These are phyloP conservation scores for Pleurotus cornucopiae DNA, from an alignment of 768 basidiomycete species.

Conservation along the genomic window DNA sequence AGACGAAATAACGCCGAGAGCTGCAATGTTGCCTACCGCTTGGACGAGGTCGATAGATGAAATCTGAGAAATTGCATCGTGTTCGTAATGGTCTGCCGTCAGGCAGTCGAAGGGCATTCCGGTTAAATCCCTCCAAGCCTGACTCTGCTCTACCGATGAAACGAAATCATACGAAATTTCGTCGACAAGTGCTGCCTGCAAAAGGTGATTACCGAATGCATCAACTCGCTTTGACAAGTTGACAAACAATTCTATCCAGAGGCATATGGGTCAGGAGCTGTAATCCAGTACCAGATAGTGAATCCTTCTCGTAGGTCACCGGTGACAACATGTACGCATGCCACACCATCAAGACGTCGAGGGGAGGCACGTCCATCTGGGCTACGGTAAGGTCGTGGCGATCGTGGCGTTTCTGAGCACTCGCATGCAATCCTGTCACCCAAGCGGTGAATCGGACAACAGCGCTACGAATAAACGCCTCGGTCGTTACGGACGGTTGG, in stretches of 20 bases:
- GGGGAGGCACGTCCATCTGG: constrained; percentile 6
- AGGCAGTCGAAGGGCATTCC: neutral
- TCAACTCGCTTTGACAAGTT: neutral
- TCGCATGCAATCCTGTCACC: neutral
- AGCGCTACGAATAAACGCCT: neutral
- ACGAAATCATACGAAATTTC: neutral
- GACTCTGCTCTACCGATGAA: neutral
- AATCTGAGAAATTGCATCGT: neutral
- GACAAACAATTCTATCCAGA: neutral
- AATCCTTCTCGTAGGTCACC: neutral
- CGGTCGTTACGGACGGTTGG: neutral
- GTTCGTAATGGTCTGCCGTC: neutral
- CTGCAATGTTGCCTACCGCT: neutral
- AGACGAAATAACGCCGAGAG: neutral
- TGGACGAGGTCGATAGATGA: neutral
- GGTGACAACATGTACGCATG: constrained; percentile 11
- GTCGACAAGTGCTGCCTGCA: neutral
- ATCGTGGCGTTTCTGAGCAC: neutral
- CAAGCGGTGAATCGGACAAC: neutral
- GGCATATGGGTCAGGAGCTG: neutral
- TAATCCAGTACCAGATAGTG: neutral
- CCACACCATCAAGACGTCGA: constrained; percentile 16
- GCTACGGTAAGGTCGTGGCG: neutral
- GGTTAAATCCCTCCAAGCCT: neutral
- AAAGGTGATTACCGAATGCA: no score